Conservation (phyloP, 2,329 filamentous ascomycete species). For the Penicillium janthinellum region DNA sequence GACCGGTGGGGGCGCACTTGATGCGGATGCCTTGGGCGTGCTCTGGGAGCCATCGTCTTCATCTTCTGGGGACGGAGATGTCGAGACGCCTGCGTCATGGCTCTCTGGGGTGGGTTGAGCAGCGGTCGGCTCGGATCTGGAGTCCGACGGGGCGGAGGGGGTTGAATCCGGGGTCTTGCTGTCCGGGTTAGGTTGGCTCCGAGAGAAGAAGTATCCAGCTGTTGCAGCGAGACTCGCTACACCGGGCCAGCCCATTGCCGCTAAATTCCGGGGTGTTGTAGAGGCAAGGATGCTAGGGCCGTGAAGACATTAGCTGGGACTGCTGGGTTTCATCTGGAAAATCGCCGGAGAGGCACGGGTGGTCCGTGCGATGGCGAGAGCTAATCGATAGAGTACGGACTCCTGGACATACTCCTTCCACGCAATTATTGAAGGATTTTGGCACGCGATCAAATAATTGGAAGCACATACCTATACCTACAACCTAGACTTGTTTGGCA, state of each 20-base stretch:
- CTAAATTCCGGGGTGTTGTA: constrained; percentile 12
- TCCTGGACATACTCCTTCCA: not conserved
- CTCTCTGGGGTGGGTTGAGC: constrained; percentile 13
- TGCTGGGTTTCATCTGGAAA: constrained; percentile 11
- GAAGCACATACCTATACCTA: too few species aligned
- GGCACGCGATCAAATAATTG: too few species aligned
- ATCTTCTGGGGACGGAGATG: constrained; percentile 11
- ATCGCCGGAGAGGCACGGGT: constrained; percentile 6
- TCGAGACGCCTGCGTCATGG: constrained; percentile 9
- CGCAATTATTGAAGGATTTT: not conserved
- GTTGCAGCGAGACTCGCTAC: constrained; percentile 43
- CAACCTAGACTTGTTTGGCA: too few species aligned
- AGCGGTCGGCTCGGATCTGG: constrained; percentile 19
- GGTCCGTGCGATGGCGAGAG: constrained; percentile 19
- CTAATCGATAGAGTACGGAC: not conserved
- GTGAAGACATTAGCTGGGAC: not conserved
- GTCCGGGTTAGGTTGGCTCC: constrained; percentile 39
- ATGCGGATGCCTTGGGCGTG: constrained; percentile 42
- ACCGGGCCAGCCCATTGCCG: constrained; percentile 47
- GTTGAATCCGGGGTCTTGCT: constrained; percentile 30
- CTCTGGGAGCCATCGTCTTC: constrained; percentile 31
- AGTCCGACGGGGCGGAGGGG: constrained; percentile 20
- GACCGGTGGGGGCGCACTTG: constrained; percentile 20
- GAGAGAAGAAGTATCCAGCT: constrained; percentile 44
- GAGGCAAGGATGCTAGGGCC: not conserved